These are phyloP conservation scores for Verticillium klebahnii DNA, from an alignment of 2,329 filamentous ascomycete genomes.

Conservation along the genomic window DNA sequence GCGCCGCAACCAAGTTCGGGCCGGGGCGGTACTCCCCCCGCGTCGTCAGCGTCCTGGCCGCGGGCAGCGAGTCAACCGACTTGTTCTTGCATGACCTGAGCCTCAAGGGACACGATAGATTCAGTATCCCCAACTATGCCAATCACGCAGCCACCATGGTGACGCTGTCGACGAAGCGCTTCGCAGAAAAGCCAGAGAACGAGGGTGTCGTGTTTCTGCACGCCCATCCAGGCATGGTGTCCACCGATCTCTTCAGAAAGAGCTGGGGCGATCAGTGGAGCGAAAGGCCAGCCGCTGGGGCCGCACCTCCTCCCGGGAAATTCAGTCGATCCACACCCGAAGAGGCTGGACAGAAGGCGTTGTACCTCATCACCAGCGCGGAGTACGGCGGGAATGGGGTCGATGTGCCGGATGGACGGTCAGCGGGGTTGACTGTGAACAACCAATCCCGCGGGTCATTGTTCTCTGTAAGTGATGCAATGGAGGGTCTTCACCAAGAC, in stretches of 20 bases:
- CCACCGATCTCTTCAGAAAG: neutral
- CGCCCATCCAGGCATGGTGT: neutral
- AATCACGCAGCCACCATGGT: neutral
- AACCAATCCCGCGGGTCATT: neutral
- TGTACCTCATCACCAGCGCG: neutral
- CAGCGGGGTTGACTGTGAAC: neutral
- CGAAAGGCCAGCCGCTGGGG: neutral
- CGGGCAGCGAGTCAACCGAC: neutral
- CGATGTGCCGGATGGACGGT: neutral
- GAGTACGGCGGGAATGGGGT: neutral
- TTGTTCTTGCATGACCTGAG: conserved; percentile 1
- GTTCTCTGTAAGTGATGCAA: neutral
- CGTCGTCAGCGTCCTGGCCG: conserved; percentile 1
- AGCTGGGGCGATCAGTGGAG: neutral
- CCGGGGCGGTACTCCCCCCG: neutral
- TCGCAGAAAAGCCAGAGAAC: neutral
- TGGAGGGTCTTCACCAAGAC: neutral
- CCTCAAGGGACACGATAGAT: neutral
- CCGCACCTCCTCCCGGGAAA: neutral
- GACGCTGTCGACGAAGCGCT: neutral
- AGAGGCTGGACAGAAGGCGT: neutral
- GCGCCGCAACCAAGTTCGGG: neutral
- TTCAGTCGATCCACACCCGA: neutral
- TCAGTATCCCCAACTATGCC: neutral
- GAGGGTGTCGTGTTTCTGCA: conserved; percentile 1